Evolutionary conservation across 129 eudicot species (phyloP).

Genomic region (Chrysanthemum lavandulifolium): DNA sequence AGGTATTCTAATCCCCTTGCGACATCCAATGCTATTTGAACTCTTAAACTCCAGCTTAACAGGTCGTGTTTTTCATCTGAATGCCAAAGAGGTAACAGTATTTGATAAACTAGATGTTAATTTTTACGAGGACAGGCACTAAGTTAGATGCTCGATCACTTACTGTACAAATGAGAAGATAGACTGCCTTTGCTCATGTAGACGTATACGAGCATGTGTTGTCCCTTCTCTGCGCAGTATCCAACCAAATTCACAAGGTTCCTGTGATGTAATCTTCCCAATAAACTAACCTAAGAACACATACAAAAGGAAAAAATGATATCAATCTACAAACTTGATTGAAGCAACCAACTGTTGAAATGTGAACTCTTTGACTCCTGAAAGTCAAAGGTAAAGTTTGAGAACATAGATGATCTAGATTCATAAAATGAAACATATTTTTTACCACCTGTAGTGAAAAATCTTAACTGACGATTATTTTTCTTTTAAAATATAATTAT

Average conservation of each 20-base stretch:
- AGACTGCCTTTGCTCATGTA: conserved; percentile 91
- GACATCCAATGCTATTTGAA: conserved; percentile 86
- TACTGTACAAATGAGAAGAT: conserved; percentile 84
- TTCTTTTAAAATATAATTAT: neutral
- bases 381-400: conserved; percentile 6
- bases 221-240: conserved; percentile 90
- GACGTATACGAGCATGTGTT: conserved; percentile 88
- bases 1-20: conserved; percentile 97
- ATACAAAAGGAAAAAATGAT: neutral
- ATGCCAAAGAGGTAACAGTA: neutral
- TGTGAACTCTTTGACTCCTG: neutral
- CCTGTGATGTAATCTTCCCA: conserved; percentile 93
- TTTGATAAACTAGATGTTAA: conserved; percentile 2
- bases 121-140: neutral
- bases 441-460: neutral
- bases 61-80: conserved; percentile 60
- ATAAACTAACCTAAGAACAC: conserved; percentile 60
- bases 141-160: conserved; percentile 24
- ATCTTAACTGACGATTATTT: neutral
- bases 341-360: conserved; percentile 12
- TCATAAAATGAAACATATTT: neutral
- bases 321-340: neutral
- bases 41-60: conserved; percentile 72
- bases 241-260: conserved; percentile 96
- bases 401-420: neutral